A percentile compares a stretch with the other conserved stretches of the same genome.
These are phyloP conservation scores for Phlyctochytrium bullatum DNA, from an alignment of 192 early-diverging fungal genomes.

Conservation along the genomic window DNA sequence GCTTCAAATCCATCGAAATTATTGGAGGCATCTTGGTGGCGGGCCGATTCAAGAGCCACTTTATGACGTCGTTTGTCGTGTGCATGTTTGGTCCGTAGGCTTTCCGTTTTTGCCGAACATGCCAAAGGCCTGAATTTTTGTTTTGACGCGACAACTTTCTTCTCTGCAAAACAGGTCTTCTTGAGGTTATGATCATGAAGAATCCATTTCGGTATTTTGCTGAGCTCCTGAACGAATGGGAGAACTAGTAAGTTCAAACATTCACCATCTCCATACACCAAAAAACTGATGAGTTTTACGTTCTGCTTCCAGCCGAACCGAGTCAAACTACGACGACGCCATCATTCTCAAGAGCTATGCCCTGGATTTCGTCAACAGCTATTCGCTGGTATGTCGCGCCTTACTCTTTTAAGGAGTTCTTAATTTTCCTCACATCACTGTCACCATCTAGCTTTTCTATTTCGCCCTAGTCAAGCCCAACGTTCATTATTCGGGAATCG, in stretches of 20 bases:
- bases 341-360: constrained; percentile 57
- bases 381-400: constrained; percentile 35
- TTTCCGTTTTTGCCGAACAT: no score
- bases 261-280: no score
- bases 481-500: constrained; percentile 4
- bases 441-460: constrained; percentile 36
- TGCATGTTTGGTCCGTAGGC: constrained; percentile 35
- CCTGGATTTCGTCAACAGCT: constrained; percentile 60
- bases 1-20: constrained; percentile 40
- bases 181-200: constrained; percentile 17
- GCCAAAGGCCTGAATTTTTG: no score
- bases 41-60: no score
- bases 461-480: constrained; percentile 28
- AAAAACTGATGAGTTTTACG: not conserved
- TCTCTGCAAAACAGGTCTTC: no score
- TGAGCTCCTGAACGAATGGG: constrained; percentile 43
- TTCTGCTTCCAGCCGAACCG: not conserved
- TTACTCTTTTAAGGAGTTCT: no score
- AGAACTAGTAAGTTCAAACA: constrained; percentile 38
- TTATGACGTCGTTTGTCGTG: constrained; percentile 30
- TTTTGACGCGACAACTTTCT: no score
- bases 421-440: no score
- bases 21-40: constrained; percentile 10
- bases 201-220: constrained; percentile 32
- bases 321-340: constrained; percentile 38